Percentiles rank a stretch among this genome's conserved stretches.
Evolutionary conservation across 225 moss, liverwort and hornwort species (phyloP).

Genomic region (Pseudoscleropodium purum): DNA sequence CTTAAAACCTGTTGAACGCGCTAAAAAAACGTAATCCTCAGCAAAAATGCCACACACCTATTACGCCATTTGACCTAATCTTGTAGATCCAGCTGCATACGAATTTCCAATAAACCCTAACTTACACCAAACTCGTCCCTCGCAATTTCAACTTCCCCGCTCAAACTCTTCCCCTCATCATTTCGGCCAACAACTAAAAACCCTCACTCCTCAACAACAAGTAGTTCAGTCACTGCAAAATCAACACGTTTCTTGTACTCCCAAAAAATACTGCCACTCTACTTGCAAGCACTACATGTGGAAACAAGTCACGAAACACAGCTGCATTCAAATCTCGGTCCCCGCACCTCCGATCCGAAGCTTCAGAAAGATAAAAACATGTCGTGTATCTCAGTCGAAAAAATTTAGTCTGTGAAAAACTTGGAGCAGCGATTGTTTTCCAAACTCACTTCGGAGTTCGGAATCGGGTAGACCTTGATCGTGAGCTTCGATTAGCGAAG

Average conservation of each 20-base stretch:
- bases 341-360: background rate
- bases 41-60: background rate
- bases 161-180: background rate
- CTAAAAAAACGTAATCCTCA: background rate
- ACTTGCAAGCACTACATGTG: background rate
- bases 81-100: background rate
- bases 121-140: background rate
- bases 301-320: background rate
- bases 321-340: background rate
- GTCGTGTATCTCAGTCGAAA: background rate
- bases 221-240: background rate
- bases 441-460: background rate
- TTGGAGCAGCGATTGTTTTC: background rate
- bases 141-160: background rate
- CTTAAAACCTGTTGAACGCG: background rate
- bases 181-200: background rate
- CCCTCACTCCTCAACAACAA: background rate
- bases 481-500: background rate
- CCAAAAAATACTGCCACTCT: background rate
- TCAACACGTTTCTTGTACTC: background rate
- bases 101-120: background rate
- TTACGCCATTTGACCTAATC: background rate
- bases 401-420: background rate
- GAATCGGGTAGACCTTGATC: background rate
- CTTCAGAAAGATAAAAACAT: background rate